Conservation (phyloP, 1,284 basidiomycete genomes). For the Moniliella sp. region DNA sequence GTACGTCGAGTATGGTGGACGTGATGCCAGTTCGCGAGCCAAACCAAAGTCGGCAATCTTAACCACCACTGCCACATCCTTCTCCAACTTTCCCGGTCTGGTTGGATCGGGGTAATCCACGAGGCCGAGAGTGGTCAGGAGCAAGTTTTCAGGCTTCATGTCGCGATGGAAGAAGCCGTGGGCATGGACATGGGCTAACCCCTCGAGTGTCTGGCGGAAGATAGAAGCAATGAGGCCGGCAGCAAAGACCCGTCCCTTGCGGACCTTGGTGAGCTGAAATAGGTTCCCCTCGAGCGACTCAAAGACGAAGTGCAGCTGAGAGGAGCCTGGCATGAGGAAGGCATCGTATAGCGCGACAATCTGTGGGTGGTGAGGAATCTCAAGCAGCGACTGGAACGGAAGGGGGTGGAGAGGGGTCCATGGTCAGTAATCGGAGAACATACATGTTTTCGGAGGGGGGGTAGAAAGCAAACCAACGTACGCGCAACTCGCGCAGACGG, state of each 20-base stretch:
- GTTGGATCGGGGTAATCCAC: constrained; percentile 57
- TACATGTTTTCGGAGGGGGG: background rate
- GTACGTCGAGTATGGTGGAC: constrained; percentile 91
- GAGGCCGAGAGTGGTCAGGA: constrained; percentile 94
- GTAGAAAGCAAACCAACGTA: background rate
- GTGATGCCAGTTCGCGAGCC: constrained; percentile 65
- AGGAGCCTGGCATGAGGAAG: constrained; percentile 73
- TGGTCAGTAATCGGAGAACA: background rate
- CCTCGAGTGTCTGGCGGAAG: constrained; percentile 71
- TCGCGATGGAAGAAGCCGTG: constrained; percentile 95
- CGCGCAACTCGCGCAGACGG: constrained; percentile 66
- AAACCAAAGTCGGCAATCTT: constrained; percentile 97
- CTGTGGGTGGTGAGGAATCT: constrained; percentile 81
- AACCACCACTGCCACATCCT: constrained; percentile 85
- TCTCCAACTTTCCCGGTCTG: constrained; percentile 40
- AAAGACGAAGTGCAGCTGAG: constrained; percentile 96
- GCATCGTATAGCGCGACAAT: constrained; percentile 98
- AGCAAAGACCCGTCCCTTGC: constrained; percentile 76
- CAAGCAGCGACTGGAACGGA: constrained; percentile 61
- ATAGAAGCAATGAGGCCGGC: constrained; percentile 84
- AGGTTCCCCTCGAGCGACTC: constrained; percentile 99
- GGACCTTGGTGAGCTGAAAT: constrained; percentile 92
- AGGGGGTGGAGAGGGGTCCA: background rate
- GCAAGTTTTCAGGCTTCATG: constrained; percentile 98
- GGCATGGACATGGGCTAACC: constrained; percentile 74